A percentile compares a stretch with the other conserved stretches of the same genome.
These are phyloP conservation scores for Linanthus parryae DNA, from an alignment of 148 eudicot species.

Conservation along the genomic window DNA sequence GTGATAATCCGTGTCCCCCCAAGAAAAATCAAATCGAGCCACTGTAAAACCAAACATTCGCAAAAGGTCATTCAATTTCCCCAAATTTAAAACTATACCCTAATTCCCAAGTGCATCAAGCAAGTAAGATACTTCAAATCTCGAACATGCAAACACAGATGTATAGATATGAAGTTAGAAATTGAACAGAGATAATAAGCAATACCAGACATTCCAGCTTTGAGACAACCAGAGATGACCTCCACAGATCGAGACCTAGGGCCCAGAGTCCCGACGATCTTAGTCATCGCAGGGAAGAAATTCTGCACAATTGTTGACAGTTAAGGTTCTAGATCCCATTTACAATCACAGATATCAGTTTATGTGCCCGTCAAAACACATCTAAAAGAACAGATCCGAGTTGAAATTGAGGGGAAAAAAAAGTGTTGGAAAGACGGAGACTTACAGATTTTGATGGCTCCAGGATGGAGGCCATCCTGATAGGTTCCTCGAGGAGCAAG, in stretches of 20 bases:
- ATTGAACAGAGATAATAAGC: not conserved
- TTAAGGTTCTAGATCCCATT: conserved; percentile 1
- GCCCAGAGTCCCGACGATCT: conserved; percentile 95
- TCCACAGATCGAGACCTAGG: conserved; percentile 81
- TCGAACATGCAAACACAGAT: not conserved
- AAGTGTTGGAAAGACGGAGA: not conserved
- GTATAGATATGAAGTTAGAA: not conserved
- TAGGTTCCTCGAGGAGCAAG: conserved; percentile 91
- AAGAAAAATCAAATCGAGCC: conserved; percentile 95
- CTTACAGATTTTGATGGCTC: conserved; percentile 85
- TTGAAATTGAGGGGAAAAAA: not conserved
- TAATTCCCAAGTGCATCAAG: no score
- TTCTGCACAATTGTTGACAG: conserved; percentile 29
- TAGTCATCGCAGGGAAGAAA: conserved; percentile 88
- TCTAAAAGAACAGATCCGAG: not conserved
- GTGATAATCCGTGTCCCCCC: conserved; percentile 77
- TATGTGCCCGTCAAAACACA: not conserved
- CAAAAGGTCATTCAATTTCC: not conserved
- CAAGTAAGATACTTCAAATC: not conserved
- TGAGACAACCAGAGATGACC: conserved; percentile 65
- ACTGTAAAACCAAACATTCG: conserved; percentile 32
- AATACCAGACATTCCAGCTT: conserved; percentile 89
- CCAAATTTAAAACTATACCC: not conserved
- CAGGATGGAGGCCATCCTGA: conserved; percentile 94
- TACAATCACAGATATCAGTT: not conserved